Evolutionary conservation across 1,284 basidiomycete genomes (phyloP).

Genomic region (Naganishia sp.): DNA sequence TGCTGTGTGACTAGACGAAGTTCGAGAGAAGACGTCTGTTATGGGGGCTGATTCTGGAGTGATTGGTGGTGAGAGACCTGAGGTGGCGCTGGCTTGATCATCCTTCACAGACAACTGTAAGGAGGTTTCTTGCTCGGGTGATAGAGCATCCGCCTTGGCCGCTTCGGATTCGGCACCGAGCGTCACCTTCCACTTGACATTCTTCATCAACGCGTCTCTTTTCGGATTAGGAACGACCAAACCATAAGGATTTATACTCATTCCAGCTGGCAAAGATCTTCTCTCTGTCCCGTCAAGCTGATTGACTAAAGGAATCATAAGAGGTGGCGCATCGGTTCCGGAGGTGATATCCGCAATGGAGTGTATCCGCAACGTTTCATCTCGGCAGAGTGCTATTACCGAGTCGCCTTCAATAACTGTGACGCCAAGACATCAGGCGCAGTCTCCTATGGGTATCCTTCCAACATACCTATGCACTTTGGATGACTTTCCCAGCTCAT

Average conservation of each 20-base stretch:
- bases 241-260: conserved; percentile 53
- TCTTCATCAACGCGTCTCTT: conserved; percentile 41
- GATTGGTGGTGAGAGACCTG: conserved; percentile 24
- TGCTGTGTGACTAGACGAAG: conserved; percentile 38
- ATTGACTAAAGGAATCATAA: conserved; percentile 62
- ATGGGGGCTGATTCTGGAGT: neutral
- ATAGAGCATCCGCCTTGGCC: neutral
- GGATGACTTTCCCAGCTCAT: conserved; percentile 81
- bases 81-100: conserved; percentile 47
- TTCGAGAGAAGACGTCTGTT: neutral
- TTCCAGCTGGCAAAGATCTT: conserved; percentile 48
- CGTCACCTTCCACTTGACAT: conserved; percentile 37
- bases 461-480: conserved; percentile 66
- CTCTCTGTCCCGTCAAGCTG: neutral
- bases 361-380: conserved; percentile 78
- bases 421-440: conserved; percentile 14
- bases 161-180: neutral
- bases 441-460: neutral
- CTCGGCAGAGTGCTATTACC: conserved; percentile 72
- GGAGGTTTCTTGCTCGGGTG: neutral
- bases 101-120: conserved; percentile 33
- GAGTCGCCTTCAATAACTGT: conserved; percentile 81
- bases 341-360: conserved; percentile 66
- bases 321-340: conserved; percentile 57
- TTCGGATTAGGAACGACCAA: conserved; percentile 45